A percentile compares a stretch with the other conserved stretches of the same genome.
These are phyloP conservation scores for Tripterygium wilfordii DNA, from an alignment of 177 flowering plant species.

Conservation along the genomic window DNA sequence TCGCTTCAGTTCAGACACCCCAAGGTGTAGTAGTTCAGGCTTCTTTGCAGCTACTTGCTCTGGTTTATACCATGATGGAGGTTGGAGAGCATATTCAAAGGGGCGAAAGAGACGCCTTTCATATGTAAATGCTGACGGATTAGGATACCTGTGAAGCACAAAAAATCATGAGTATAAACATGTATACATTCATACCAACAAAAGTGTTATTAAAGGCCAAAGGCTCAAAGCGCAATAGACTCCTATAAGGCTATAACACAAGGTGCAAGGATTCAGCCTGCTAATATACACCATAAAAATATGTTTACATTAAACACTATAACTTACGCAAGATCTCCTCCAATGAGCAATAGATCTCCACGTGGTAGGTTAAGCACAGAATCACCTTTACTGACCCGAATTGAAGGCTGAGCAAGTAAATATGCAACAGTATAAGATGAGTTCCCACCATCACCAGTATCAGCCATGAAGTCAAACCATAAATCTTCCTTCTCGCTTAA, in stretches of 20 bases:
- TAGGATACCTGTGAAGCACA: slow-evolving; percentile 81
- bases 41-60: slow-evolving; percentile 85
- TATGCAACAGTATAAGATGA: slow-evolving; percentile 89
- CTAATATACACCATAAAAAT: too few species aligned
- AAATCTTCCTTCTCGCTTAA: slow-evolving; percentile 71
- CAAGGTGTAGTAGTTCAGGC: slow-evolving; percentile 88
- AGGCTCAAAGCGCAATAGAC: not conserved
- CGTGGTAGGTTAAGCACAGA: slow-evolving; percentile 52
- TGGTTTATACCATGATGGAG: slow-evolving; percentile 86
- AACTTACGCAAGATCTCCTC: slow-evolving; percentile 99
- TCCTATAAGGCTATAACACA: too few species aligned
- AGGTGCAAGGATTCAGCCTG: too few species aligned
- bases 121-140: slow-evolving; percentile 94
- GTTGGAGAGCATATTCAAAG: slow-evolving; percentile 97
- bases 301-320: too few species aligned
- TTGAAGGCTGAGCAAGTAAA: slow-evolving; percentile 84
- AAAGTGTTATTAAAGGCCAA: not conserved
- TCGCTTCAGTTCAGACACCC: slow-evolving; percentile 53
- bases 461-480: slow-evolving; percentile 99
- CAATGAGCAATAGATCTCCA: slow-evolving; percentile 79
- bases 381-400: slow-evolving; percentile 29
- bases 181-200: not conserved
- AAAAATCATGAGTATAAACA: not conserved
- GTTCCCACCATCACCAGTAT: slow-evolving; percentile 99
- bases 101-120: slow-evolving; percentile 91